Evolutionary conservation across 2,329 filamentous ascomycete species (phyloP).

Genomic region (Emergomyces orientalis): DNA sequence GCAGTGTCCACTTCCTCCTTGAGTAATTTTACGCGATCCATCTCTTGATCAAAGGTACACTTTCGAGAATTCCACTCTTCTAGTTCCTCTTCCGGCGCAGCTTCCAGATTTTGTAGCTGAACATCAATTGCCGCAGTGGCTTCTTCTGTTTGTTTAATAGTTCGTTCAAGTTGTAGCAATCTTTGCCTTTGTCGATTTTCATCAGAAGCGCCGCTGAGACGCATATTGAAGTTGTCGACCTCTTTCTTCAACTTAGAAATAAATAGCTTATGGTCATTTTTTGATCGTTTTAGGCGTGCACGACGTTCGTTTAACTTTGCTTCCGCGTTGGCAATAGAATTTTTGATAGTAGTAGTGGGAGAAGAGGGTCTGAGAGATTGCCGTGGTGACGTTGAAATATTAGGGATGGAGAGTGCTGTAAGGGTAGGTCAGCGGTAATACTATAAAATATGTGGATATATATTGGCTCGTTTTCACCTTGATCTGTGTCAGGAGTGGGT

Average conservation of each 20-base stretch:
- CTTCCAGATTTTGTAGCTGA: conserved; percentile 48
- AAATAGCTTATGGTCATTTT: conserved; percentile 52
- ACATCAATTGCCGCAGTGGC: conserved; percentile 46
- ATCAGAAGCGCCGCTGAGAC: conserved; percentile 50
- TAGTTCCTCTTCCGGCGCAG: conserved; percentile 49
- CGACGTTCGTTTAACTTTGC: conserved; percentile 51
- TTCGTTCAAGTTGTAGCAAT: conserved; percentile 52
- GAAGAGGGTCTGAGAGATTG: conserved; percentile 54
- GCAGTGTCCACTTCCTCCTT: conserved; percentile 43
- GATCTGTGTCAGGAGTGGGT: conserved; percentile 48
- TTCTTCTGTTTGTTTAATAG: conserved; percentile 55
- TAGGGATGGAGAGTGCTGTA: conserved; percentile 24
- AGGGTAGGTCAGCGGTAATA: not conserved
- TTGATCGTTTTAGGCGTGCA: conserved; percentile 49
- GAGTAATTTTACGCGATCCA: conserved; percentile 42
- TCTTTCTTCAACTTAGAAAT: conserved; percentile 52
- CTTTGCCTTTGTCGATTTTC: conserved; percentile 55
- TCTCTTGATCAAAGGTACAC: conserved; percentile 46
- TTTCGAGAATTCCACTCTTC: conserved; percentile 46
- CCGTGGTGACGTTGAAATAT: conserved; percentile 43
- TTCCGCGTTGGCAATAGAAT: conserved; percentile 55
- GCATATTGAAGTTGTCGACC: conserved; percentile 49
- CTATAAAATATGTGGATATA: conserved; percentile 16
- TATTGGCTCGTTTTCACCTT: conserved; percentile 36
- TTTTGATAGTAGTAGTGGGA: conserved; percentile 55